Evolutionary conservation across 2,329 filamentous ascomycete species (phyloP).

Genomic region (Daldinia eschscholtzii): DNA sequence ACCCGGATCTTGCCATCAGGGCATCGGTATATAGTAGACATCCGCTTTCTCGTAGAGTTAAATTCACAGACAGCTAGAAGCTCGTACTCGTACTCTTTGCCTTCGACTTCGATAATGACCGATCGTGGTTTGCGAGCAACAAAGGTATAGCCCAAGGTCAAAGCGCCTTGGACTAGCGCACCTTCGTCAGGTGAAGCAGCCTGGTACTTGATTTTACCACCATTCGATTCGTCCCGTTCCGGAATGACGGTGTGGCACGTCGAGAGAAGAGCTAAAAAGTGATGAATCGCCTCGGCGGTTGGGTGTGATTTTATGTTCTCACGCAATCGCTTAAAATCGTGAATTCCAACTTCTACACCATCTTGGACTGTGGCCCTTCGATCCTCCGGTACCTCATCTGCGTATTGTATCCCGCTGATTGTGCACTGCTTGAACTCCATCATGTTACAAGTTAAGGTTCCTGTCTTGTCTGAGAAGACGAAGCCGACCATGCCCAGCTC

Average conservation of each 20-base stretch:
- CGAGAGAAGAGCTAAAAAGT: conserved; percentile 87
- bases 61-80: conserved; percentile 98
- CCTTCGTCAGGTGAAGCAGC: conserved; percentile 97
- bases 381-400: conserved; percentile 92
- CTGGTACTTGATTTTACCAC: conserved; percentile 92
- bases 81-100: conserved; percentile 83
- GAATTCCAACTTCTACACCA: conserved; percentile 80
- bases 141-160: conserved; percentile 88
- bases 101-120: conserved; percentile 84
- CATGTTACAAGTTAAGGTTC: conserved; percentile 96
- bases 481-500: conserved; percentile 98
- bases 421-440: conserved; percentile 99
- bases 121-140: conserved; percentile 88
- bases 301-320: conserved; percentile 74
- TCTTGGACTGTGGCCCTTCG: conserved; percentile 83
- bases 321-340: conserved; percentile 83
- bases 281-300: conserved; percentile 69
- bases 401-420: conserved; percentile 94
- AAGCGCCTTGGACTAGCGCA: conserved; percentile 92
- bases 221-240: conserved; percentile 82
- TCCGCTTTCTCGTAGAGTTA: conserved; percentile 96
- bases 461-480: conserved; percentile 98
- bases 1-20: conserved; percentile 94
- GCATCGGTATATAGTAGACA: conserved; percentile 97
- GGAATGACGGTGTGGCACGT: conserved; percentile 99